These are phyloP conservation scores for Wickerhamomyces canadensis DNA, from an alignment of 805 yeast genomes.

Conservation along the genomic window DNA sequence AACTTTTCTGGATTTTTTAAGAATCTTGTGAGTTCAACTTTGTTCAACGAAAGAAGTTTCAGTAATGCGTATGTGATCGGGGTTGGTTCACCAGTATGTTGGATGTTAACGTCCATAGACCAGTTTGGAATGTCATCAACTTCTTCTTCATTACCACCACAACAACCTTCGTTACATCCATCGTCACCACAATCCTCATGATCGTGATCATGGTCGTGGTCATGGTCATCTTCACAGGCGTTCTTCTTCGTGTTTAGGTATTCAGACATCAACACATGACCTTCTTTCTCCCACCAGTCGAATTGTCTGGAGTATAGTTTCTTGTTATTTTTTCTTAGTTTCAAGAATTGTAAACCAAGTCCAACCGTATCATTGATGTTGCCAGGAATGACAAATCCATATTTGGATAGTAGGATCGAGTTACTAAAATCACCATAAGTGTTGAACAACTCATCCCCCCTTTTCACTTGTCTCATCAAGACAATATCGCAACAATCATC, in stretches of 20 bases:
- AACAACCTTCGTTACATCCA: slow-evolving; percentile 18
- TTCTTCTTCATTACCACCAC: slow-evolving; percentile 9
- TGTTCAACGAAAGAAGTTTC: slow-evolving; percentile 28
- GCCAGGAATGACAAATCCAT: slow-evolving; percentile 65
- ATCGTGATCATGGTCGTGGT: slow-evolving; percentile 10
- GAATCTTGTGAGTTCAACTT: slow-evolving; percentile 24
- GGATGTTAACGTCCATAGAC: slow-evolving; percentile 38
- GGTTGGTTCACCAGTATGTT: slow-evolving; percentile 38
- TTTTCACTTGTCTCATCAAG: slow-evolving; percentile 35
- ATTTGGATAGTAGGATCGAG: slow-evolving; percentile 60
- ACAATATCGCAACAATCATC: slow-evolving; percentile 71
- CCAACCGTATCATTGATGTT: slow-evolving; percentile 53
- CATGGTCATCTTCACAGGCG: slow-evolving; percentile 16
- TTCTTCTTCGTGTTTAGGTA: slow-evolving; percentile 8
- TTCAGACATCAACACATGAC: slow-evolving; percentile 30
- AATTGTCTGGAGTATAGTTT: slow-evolving; percentile 33
- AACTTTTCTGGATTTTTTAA: slow-evolving; percentile 14
- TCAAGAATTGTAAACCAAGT: slow-evolving; percentile 46
- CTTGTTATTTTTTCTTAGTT: slow-evolving; percentile 26
- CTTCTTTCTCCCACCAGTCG: slow-evolving; percentile 45
- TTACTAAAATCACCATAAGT: slow-evolving; percentile 77
- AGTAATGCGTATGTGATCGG: slow-evolving; percentile 38
- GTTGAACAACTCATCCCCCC: slow-evolving; percentile 65
- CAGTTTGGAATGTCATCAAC: slow-evolving; percentile 30
- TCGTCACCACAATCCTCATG: too few species aligned